Conservation (phyloP, 495 filamentous ascomycete species). For the Penicillium silybi region DNA sequence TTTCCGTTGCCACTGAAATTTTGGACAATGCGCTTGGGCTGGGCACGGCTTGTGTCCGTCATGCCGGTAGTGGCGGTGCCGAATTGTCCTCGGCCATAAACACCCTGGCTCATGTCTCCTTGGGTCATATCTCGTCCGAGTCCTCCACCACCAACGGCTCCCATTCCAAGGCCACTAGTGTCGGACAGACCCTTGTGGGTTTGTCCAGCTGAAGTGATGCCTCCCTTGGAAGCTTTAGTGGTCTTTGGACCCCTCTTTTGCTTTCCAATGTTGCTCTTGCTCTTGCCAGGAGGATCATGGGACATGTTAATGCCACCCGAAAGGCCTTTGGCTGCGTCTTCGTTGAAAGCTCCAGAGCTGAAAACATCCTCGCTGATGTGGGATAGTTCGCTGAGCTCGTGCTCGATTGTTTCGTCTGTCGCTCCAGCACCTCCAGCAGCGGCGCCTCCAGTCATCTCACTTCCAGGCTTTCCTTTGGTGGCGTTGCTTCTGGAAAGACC, state of each 20-base stretch:
- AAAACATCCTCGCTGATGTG: constrained; percentile 16
- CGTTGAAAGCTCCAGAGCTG: neutral
- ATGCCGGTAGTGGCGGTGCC: neutral
- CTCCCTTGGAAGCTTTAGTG: neutral
- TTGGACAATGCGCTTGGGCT: constrained; percentile 7
- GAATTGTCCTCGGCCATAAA: neutral
- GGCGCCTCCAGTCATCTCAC: neutral
- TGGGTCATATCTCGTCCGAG: neutral
- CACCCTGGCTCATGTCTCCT: neutral
- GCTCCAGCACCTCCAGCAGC: neutral
- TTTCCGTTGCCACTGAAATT: constrained; percentile 9
- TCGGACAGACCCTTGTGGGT: neutral
- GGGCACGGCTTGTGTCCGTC: neutral
- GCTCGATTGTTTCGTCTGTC: neutral
- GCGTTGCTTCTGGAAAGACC: neutral
- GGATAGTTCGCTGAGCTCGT: constrained; percentile 10
- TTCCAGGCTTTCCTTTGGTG: neutral
- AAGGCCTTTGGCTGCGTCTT: neutral
- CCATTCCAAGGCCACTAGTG: neutral
- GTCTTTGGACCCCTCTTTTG: neutral
- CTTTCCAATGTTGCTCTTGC: neutral
- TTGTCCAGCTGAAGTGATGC: neutral
- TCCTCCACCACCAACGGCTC: neutral
- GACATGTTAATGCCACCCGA: neutral
- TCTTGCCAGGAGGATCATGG: neutral